Evolutionary conservation across 78 protist species (phyloP), one percentile per base, ranked within the genome.

Genomic region (Dictyostelium firmibasis): DNA sequence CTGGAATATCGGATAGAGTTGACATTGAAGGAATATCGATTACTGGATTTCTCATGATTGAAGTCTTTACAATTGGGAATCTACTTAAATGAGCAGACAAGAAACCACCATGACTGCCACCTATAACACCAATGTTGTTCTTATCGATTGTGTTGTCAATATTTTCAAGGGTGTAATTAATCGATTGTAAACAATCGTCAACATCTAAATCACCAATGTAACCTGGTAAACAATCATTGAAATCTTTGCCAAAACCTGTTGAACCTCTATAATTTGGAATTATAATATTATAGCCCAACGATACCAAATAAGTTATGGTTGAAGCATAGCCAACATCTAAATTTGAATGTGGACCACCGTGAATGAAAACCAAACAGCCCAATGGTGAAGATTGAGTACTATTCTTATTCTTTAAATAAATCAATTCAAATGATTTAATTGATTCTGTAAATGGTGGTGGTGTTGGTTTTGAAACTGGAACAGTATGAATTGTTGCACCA

Each of bases 71-170:
- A 7, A 35, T 41, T 25, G 82, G 87, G 20, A 43, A 20, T 29
- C 69, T 77, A 31, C 44, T 27, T 8, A 91, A 25, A 62, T 91
- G 95, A 8, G 88, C 91, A 20, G 88, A 69, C 13, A 84, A 29
- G 44, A 81, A 91, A 25, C 95, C 95, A 44, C 95, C 95, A 76
- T 91, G 95, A 47, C 95, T 91, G 27, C 95, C 95, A 29, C 95
- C 95, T 50, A 82, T 79, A 6, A 91, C 87, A 69, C 86, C 88
- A 64, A 60, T 33, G 18, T 60, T 23, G 8, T 84, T 70, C 5
- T 10, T 20, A 81, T 81, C 85, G 31, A 81, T 81, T 41, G 60
- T 13, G 23, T 10, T 83, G n/a, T 84, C 91, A 10, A 91, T 27
- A 1, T 29, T 44, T 3, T 16, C 53, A 0, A 60, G 8, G 1